Conservation (phyloP, 1,284 basidiomycete genomes). For the Microbotryomycetes sp. region DNA sequence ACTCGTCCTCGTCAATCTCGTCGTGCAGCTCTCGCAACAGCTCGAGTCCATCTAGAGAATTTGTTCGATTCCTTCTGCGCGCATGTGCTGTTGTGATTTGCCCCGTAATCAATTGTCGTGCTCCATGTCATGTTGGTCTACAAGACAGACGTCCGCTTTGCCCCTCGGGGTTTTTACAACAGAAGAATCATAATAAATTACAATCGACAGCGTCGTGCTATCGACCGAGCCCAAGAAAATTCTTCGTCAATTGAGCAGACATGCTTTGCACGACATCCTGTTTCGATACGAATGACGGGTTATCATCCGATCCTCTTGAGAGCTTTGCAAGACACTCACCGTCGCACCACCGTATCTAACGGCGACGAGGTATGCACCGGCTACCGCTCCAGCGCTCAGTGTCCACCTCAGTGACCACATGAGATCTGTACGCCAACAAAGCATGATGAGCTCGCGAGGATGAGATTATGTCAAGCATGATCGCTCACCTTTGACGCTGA, state of each 20-base stretch:
- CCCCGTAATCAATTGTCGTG: too few relatives aligned
- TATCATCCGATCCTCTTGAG: too few relatives aligned
- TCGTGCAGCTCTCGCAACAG: constrained; percentile 24
- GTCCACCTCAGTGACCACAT: constrained; percentile 21
- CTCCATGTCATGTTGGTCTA: too few relatives aligned
- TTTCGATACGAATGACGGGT: too few relatives aligned
- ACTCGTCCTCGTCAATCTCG: too few relatives aligned
- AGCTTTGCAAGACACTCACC: too few relatives aligned
- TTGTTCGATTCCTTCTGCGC: too few relatives aligned
- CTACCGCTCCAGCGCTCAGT: constrained; percentile 7
- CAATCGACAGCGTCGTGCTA: background rate
- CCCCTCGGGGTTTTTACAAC: too few relatives aligned
- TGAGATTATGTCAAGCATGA: too few relatives aligned
- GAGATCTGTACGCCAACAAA: constrained; percentile 4
- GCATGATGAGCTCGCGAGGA: background rate
- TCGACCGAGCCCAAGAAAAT: background rate
- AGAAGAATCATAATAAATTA: too few relatives aligned
- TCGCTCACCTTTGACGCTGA: constrained; percentile 31
- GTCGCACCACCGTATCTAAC: constrained; percentile 10
- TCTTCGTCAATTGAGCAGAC: background rate
- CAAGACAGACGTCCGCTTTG: too few relatives aligned
- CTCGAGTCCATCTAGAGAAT: constrained; percentile 30
- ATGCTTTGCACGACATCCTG: background rate
- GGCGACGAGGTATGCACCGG: constrained; percentile 13
- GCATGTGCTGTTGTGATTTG: too few relatives aligned